Evolutionary conservation across 805 yeast species (phyloP).

Genomic region (Metschnikowia matae): DNA sequence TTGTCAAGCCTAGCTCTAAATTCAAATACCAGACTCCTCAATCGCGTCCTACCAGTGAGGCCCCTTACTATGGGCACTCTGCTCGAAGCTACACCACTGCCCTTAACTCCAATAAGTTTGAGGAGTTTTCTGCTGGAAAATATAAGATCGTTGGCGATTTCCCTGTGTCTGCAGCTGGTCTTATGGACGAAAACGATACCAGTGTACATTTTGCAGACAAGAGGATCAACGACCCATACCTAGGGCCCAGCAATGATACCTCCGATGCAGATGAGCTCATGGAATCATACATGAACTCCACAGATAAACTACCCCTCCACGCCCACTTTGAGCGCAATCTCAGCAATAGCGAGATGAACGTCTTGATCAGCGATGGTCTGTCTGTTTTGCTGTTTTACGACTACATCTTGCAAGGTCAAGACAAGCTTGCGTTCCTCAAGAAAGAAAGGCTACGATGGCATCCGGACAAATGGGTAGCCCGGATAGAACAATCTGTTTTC

Average conservation of each 20-base stretch:
- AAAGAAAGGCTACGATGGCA: conserved; percentile 64
- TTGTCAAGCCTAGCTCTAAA: conserved; percentile 29
- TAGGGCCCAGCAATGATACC: conserved; percentile 7
- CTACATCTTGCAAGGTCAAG: conserved; percentile 13
- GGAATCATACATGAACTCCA: conserved; percentile 15
- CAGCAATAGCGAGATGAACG: conserved; percentile 10
- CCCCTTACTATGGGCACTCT: conserved; percentile 4
- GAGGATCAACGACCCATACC: conserved; percentile 33
- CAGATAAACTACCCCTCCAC: conserved; percentile 14
- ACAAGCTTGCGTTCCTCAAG: conserved; percentile 28
- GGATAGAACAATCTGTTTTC: conserved; percentile 19
- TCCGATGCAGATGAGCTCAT: conserved; percentile 3
- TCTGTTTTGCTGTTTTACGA: conserved; percentile 28
- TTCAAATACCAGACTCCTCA: conserved; percentile 17
- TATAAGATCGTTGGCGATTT: conserved; percentile 30
- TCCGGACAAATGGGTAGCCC: conserved; percentile 56
- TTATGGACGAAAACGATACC: conserved; percentile 31
- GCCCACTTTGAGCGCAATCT: conserved; percentile 11
- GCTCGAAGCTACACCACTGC: conserved; percentile 19
- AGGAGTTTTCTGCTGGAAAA: conserved; percentile 8
- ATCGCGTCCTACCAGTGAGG: conserved; percentile 11
- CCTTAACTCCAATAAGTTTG: conserved; percentile 18
- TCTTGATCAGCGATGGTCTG: conserved; percentile 19
- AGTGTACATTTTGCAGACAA: conserved; percentile 36
- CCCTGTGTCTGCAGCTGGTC: conserved; percentile 28